Conservation (phyloP, 352 stramenopile species). For the Phytophthora pini region DNA sequence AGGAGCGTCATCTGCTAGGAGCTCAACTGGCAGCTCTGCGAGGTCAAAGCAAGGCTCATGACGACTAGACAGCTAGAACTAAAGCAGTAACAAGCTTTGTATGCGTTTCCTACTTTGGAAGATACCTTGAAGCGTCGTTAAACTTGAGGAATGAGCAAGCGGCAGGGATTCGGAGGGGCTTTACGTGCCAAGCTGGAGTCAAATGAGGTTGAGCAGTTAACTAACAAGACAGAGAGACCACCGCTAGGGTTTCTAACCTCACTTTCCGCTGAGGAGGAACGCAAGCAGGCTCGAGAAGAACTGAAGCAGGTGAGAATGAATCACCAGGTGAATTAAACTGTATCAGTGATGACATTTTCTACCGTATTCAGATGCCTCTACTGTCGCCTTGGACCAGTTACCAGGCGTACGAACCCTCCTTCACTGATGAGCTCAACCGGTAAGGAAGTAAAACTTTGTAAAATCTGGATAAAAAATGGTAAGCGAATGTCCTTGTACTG, state of each 20-base stretch:
- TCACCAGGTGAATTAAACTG: not conserved
- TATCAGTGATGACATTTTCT: not conserved
- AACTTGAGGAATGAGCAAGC: conserved; percentile 13
- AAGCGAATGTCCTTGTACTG: not conserved
- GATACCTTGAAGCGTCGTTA: conserved; percentile 25
- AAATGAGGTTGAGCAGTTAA: conserved; percentile 1
- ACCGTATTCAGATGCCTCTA: conserved; percentile 39
- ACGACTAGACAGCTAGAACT: conserved; percentile 28
- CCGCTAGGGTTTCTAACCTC: conserved; percentile 1
- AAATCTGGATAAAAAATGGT: not conserved
- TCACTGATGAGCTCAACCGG: conserved; percentile 59
- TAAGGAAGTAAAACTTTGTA: conserved; percentile 12
- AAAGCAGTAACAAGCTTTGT: conserved; percentile 5
- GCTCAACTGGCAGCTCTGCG: conserved; percentile 42
- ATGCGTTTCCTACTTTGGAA: conserved; percentile 14
- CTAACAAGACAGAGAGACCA: conserved; percentile 4
- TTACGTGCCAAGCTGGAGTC: conserved; percentile 18
- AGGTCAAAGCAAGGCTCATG: conserved; percentile 26
- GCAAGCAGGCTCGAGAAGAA: conserved; percentile 23
- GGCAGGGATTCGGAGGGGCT: conserved; percentile 4
- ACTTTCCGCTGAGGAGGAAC: conserved; percentile 17
- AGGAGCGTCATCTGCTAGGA: conserved; percentile 53
- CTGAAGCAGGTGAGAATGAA: conserved; percentile 27
- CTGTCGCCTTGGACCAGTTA: conserved; percentile 57
- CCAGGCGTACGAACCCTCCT: conserved; percentile 47